Base-by-base conservation (phyloP, 108 stramenopile genomes). In the Licmophora abbreviata region DNA sequence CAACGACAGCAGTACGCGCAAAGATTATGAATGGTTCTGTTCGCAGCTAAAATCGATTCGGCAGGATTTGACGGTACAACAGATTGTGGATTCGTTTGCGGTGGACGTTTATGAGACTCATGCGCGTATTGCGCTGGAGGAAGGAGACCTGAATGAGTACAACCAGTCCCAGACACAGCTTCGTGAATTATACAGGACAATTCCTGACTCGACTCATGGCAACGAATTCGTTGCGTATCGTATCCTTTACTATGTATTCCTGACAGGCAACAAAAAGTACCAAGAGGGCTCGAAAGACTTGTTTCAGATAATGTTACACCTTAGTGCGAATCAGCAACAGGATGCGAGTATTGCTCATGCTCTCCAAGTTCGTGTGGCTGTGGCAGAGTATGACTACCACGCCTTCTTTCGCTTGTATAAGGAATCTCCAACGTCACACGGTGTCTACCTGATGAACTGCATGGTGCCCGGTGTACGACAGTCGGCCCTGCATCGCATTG, bases 101-200 rank as follows among this genome's bases (percentile, higher is more conserved):
- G 89, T 95, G 4, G 56, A 84, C 40, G 95, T 91, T 17, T 96
- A 98, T 58, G 97, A 98, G 44, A 81, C 83, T 20, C 95, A 96
- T 60, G 97, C 95, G 7, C 83, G 95, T 36, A 79, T 95, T 50
- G 94, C 95, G 24, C 55, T 98, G 41, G 86, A 93, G 63, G 71
- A 93, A 43, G 81, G 77, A 29, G 87, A 88, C 52, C 31, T 91
- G 46, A 86, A 87, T 44, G 89, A 92, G 53, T 95, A 79, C 63
- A 98, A 98, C 58, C 95, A 95, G 56, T 94, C 93, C 56, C 94
- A 95, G 63, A 96, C 97, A 9, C 95, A 96, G 47, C 65, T 89
- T 27, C 77, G 79, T 46, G 75, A 83, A 31, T 57, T 89, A 43
- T 89, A 89, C 48, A 51, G 68, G 21, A 61, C 25, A 41, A 42